Evolutionary conservation across 139 green algal genomes (phyloP).

Genomic region (Chlorella sp.): DNA sequence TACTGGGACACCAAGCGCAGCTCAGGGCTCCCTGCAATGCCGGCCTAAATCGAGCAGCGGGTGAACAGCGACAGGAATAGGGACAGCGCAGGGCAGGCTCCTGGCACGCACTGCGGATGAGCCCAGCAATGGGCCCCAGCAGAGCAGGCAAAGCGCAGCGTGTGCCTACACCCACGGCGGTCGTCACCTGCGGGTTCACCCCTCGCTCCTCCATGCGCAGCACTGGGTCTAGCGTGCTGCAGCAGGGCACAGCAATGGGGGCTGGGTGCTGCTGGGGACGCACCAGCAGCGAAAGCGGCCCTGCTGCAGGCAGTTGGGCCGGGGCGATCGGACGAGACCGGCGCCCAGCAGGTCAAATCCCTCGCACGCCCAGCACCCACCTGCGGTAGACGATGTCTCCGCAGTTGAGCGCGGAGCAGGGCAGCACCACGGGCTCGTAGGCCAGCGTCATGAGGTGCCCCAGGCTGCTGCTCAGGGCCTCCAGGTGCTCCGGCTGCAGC

Average conservation of each 20-base stretch:
- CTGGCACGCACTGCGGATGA: too few relatives aligned
- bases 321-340: too few relatives aligned
- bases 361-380: constrained; percentile 45
- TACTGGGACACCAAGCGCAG: too few relatives aligned
- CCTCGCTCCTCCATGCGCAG: constrained; percentile 79
- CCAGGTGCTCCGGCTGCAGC: constrained; percentile 30
- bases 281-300: not conserved
- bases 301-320: too few relatives aligned
- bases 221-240: constrained; percentile 89
- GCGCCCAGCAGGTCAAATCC: not conserved
- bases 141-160: too few relatives aligned
- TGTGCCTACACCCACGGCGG: too few relatives aligned
- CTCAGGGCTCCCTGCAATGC: too few relatives aligned
- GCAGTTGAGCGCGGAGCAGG: constrained; percentile 90
- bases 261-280: too few relatives aligned
- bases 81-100: too few relatives aligned
- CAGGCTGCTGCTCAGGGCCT: constrained; percentile 16
- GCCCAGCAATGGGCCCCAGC: too few relatives aligned
- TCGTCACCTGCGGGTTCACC: constrained; percentile 58
- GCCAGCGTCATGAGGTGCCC: constrained; percentile 70
- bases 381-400: constrained; percentile 89
- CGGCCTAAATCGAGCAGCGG: too few relatives aligned
- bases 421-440: constrained; percentile 81
- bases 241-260: not conserved
- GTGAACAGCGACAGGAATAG: too few relatives aligned